Conservation (phyloP, 2,329 filamentous ascomycete genomes). For the Fusarium liriodendri region DNA sequence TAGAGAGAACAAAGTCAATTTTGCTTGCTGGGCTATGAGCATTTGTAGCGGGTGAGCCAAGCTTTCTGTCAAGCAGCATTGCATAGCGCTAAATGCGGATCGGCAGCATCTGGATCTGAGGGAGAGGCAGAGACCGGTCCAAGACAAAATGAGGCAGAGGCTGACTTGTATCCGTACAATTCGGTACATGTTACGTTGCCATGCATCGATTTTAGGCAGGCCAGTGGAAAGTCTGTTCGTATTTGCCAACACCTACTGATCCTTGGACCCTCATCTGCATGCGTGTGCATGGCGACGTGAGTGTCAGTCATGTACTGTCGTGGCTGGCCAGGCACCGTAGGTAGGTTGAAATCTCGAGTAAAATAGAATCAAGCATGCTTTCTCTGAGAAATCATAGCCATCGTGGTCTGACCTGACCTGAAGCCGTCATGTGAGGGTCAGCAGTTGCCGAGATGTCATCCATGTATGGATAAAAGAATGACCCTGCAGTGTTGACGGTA, state of each 20-base stretch:
- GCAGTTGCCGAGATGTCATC: not conserved
- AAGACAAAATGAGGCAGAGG: not conserved
- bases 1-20: too few species aligned
- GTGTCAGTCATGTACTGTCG: not conserved
- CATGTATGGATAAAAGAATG: not conserved
- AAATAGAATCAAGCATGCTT: not conserved
- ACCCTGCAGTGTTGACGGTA: not conserved
- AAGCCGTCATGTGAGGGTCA: not conserved
- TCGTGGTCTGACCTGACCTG: not conserved
- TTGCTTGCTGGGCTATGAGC: too few species aligned
- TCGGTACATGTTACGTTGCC: not conserved
- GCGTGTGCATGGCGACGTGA: not conserved
- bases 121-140: not conserved
- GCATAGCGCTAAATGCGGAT: not conserved
- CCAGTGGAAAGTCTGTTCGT: not conserved
- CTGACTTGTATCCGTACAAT: not conserved
- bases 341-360: not conserved
- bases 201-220: not conserved
- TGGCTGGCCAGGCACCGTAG: not conserved
- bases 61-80: conserved; percentile 6
- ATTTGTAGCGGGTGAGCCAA: not conserved
- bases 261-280: not conserved
- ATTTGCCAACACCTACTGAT: not conserved
- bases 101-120: not conserved
- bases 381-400: not conserved